phyloP scores from a whole-genome alignment of 2,329 filamentous ascomycete genomes.

The Claviceps digitariae region DNA sequence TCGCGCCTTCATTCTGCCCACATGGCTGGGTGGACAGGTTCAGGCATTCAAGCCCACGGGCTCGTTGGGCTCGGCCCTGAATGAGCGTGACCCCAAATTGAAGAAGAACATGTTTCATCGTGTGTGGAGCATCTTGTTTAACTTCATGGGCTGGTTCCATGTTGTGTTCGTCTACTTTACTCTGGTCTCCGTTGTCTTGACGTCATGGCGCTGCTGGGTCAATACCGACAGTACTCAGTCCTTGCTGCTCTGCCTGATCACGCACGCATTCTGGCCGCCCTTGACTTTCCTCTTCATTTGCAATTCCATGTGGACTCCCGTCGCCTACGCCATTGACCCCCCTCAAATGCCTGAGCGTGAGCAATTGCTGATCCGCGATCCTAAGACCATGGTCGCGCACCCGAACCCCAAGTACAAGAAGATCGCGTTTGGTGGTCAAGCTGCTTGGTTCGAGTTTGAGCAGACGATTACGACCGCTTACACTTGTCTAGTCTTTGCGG shows the following conservation, averaged over 20 bases:
- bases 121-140: slow-evolving; percentile 38
- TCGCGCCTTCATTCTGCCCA: slow-evolving; percentile 43
- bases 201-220: slow-evolving; percentile 36
- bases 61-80: slow-evolving; percentile 39
- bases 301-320: slow-evolving; percentile 42
- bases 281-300: slow-evolving; percentile 42
- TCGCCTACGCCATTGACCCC: slow-evolving; percentile 47
- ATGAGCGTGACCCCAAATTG: slow-evolving; percentile 40
- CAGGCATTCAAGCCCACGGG: slow-evolving; percentile 49
- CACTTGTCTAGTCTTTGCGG: slow-evolving; percentile 35
- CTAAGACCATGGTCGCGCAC: slow-evolving; percentile 39
- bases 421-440: slow-evolving; percentile 38
- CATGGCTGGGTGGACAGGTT: slow-evolving; percentile 44
- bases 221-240: slow-evolving; percentile 22
- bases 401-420: slow-evolving; percentile 38
- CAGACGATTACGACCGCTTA: slow-evolving; percentile 36
- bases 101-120: slow-evolving; percentile 40
- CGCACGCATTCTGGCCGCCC: slow-evolving; percentile 49
- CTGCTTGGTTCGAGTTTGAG: slow-evolving; percentile 43
- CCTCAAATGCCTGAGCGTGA: slow-evolving; percentile 44
- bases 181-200: slow-evolving; percentile 34
- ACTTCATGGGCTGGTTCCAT: slow-evolving; percentile 43
- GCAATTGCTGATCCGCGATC: slow-evolving; percentile 40
- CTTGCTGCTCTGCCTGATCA: slow-evolving; percentile 38
- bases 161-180: slow-evolving; percentile 39